Conservation (phyloP, 1,284 basidiomycete genomes). For the Microbotryum intermedium region DNA sequence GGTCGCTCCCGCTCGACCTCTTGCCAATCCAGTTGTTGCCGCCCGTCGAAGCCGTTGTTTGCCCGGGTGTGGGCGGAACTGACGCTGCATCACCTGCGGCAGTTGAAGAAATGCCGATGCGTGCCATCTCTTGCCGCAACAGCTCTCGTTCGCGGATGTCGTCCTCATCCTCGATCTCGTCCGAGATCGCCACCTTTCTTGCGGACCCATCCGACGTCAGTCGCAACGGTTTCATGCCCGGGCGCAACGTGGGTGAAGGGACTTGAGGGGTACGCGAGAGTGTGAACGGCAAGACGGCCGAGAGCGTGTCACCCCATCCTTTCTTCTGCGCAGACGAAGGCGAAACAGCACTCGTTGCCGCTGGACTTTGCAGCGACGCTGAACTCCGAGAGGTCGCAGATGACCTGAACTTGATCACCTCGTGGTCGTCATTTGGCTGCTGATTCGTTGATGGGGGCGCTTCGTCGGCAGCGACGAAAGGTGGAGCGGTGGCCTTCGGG, state of each 20-base stretch:
- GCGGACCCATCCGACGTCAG: constrained; percentile 9
- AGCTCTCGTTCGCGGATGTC: constrained; percentile 25
- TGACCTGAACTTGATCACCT: background rate
- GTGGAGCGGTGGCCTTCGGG: constrained; percentile 2
- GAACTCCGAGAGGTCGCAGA: background rate
- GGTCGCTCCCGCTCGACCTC: background rate
- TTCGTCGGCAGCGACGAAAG: background rate
- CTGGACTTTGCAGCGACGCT: constrained; percentile 7
- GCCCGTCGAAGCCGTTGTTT: background rate
- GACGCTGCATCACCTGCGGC: constrained; percentile 4
- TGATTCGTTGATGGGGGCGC: background rate
- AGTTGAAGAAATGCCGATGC: constrained; percentile 11
- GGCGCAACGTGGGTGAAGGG: background rate
- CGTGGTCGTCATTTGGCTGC: background rate
- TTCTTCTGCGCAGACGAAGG: background rate
- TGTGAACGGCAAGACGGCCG: background rate
- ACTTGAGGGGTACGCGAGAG: constrained; percentile 1
- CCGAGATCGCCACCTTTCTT: constrained; percentile 9
- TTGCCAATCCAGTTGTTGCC: background rate
- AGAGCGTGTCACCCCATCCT: background rate
- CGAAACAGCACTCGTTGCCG: background rate
- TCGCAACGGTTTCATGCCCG: constrained; percentile 23
- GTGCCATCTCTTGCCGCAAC: constrained; percentile 19
- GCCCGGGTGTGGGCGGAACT: background rate
- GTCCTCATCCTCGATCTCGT: constrained; percentile 32